A percentile compares a stretch with the other conserved stretches of the same genome.
Conservation (phyloP, 139 green algal genomes). For the Picochlorum costavermella region DNA sequence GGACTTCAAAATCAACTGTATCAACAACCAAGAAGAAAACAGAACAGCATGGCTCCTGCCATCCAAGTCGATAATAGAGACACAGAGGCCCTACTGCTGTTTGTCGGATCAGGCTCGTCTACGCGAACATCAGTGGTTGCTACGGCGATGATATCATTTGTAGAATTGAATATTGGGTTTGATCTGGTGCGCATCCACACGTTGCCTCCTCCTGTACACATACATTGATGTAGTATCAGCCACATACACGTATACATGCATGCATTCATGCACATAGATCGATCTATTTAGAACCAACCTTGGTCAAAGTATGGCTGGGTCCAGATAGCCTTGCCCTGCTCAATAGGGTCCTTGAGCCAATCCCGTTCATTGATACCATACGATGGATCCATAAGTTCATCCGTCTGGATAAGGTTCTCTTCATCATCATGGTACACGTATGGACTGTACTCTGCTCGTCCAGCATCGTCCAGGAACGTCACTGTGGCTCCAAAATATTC, state of each 20-base stretch:
- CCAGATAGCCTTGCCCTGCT: background rate
- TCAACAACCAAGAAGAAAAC: no score
- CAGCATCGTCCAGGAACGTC: background rate
- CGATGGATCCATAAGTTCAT: background rate
- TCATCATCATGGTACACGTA: background rate
- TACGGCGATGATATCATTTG: background rate
- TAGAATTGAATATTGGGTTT: background rate
- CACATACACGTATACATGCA: no score
- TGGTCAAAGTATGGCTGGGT: background rate
- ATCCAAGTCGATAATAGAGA: no score
- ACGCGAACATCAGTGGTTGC: background rate
- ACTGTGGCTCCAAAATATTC: background rate
- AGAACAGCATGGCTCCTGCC: no score
- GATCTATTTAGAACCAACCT: background rate
- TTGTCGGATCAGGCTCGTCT: background rate
- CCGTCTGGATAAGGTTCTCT: background rate
- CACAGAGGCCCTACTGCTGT: no score
- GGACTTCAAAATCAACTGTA: no score
- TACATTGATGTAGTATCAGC: no score
- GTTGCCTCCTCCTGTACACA: no score
- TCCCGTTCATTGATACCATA: background rate
- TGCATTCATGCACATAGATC: no score
- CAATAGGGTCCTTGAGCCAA: background rate
- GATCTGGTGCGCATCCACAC: background rate
- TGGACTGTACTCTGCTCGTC: background rate